Evolutionary conservation across 208 protist species (phyloP).

Genomic region (Trypanosoma vivax): DNA sequence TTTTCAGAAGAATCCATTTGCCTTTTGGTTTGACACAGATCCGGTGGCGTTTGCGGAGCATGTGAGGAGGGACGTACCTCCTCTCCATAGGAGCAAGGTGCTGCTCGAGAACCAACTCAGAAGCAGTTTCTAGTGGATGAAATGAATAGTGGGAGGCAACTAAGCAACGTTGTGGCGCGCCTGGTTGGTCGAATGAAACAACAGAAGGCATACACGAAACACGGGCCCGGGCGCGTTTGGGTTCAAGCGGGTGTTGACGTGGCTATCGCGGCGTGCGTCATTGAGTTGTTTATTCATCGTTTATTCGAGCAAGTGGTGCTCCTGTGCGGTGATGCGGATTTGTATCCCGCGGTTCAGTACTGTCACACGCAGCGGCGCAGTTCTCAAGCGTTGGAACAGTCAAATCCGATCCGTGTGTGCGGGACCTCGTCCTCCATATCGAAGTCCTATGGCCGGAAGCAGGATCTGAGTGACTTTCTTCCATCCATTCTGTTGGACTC

Average conservation of each 20-base stretch:
- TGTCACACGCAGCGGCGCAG: constrained; percentile 60
- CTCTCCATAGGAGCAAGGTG: constrained; percentile 45
- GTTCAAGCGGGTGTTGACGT: constrained; percentile 84
- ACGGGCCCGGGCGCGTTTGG: constrained; percentile 75
- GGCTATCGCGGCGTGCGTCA: constrained; percentile 64
- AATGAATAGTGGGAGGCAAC: constrained; percentile 67
- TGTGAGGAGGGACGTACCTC: constrained; percentile 67
- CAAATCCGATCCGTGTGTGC: constrained; percentile 70
- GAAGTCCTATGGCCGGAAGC: constrained; percentile 69
- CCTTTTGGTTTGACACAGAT: constrained; percentile 84
- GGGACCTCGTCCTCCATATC: constrained; percentile 66
- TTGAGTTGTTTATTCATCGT: constrained; percentile 63
- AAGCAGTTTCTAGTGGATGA: constrained; percentile 62
- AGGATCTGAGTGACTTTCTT: constrained; percentile 82
- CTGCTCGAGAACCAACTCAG: constrained; percentile 50
- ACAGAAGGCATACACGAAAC: constrained; percentile 59
- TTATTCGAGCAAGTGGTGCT: constrained; percentile 80
- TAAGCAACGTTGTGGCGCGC: constrained; percentile 74
- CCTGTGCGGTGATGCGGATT: constrained; percentile 73
- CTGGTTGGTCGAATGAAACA: constrained; percentile 80
- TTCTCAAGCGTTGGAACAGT: constrained; percentile 18
- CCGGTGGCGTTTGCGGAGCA: constrained; percentile 68
- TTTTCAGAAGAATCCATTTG: constrained; percentile 62
- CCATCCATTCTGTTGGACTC: constrained; percentile 68
- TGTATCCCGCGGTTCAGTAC: constrained; percentile 74